Conservation (phyloP, 192 early-diverging fungal species). For the Glomus cerebriforme region DNA sequence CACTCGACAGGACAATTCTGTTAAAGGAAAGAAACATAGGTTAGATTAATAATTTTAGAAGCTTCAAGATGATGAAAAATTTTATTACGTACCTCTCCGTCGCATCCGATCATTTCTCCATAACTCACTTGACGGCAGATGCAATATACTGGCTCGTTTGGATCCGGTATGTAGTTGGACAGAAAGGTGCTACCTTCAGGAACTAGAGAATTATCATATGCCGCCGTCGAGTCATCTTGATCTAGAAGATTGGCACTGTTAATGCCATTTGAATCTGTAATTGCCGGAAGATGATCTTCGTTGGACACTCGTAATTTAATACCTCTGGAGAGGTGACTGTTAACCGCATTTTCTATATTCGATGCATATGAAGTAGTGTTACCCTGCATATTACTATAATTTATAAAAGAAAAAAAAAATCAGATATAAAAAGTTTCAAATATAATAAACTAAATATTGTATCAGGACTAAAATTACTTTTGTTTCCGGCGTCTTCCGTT, state of each 20-base stretch:
- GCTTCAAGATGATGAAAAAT: not conserved
- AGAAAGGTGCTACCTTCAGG: not conserved
- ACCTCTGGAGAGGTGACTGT: not conserved
- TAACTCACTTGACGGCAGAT: conserved; percentile 29
- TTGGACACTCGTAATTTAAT: not conserved
- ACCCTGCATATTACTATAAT: not conserved
- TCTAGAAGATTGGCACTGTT: not conserved
- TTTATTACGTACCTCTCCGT: conserved; percentile 26
- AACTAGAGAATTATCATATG: not conserved
- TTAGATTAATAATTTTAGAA: not conserved
- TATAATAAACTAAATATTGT: not conserved
- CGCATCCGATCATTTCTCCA: conserved; percentile 34
- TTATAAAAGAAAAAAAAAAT: no score
- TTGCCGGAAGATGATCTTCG: not conserved
- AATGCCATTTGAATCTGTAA: not conserved
- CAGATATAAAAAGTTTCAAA: not conserved
- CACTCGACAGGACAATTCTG: conserved; percentile 32
- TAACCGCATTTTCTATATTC: not conserved
- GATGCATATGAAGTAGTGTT: not conserved
- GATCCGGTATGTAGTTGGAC: conserved; percentile 6
- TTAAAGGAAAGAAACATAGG: not conserved
- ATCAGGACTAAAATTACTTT: not conserved
- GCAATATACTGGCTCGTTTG: conserved; percentile 28
- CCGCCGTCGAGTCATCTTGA: not conserved
- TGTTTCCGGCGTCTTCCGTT: conserved; percentile 11